phyloP scores from a whole-genome alignment of 208 protist species.

The Leishmania martiniquensis region DNA sequence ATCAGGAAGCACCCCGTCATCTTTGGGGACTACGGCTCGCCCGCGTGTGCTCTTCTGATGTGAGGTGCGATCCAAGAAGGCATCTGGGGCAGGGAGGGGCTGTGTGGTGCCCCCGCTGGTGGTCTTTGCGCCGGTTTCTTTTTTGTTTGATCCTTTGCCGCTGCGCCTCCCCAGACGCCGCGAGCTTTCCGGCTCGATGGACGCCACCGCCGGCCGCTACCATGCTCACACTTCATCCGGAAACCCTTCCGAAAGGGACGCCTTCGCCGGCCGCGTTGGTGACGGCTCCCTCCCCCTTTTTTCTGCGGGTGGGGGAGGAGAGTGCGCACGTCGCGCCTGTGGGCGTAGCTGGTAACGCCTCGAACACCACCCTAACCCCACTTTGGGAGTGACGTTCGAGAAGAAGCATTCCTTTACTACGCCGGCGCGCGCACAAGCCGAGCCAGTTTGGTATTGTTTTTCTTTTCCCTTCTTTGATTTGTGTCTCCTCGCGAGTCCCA shows the following conservation, averaged over 20 bases:
- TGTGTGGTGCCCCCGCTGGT: not conserved
- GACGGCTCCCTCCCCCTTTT: not conserved
- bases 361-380: not conserved
- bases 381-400: not conserved
- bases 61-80: too few species aligned
- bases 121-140: not conserved
- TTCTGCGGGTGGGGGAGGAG: not conserved
- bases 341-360: not conserved
- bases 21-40: too few species aligned
- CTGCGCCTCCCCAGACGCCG: not conserved
- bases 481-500: not conserved
- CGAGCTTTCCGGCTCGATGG: not conserved
- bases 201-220: not conserved
- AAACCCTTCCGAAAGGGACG: not conserved
- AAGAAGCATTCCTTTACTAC: not conserved
- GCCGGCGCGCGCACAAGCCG: not conserved
- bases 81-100: too few species aligned
- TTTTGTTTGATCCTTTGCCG: not conserved
- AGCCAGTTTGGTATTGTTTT: not conserved
- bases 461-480: too few species aligned
- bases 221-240: not conserved
- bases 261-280: not conserved
- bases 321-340: not conserved
- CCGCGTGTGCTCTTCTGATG: too few species aligned
- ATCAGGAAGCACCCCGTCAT: too few species aligned